Conservation (phyloP, 768 basidiomycete genomes). For the Amanita molliuscula region DNA sequence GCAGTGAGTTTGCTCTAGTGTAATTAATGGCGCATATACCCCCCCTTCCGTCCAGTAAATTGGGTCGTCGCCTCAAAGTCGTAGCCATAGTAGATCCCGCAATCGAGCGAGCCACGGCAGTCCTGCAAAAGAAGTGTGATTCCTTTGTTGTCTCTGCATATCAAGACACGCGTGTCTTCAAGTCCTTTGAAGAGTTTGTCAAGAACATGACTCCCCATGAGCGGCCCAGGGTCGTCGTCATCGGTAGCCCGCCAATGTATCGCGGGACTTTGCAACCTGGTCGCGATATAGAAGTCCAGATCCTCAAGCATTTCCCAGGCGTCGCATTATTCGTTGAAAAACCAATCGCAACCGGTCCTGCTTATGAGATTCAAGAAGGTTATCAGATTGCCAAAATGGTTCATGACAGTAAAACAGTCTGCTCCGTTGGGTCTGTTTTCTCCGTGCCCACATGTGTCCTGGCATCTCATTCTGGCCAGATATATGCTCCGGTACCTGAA, state of each 20-base stretch:
- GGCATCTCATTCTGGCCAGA: constrained; percentile 24
- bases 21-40: constrained; percentile 4
- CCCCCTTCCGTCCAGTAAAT: constrained; percentile 46
- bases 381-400: constrained; percentile 69
- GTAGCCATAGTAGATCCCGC: constrained; percentile 91
- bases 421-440: constrained; percentile 71
- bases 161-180: constrained; percentile 76
- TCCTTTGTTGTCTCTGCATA: constrained; percentile 93
- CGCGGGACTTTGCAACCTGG: constrained; percentile 68
- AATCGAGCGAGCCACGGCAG: constrained; percentile 65
- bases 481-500: constrained; percentile 93
- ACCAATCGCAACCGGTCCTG: constrained; percentile 77
- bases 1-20: constrained; percentile 42
- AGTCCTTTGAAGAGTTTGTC: constrained; percentile 78
- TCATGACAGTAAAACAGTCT: constrained; percentile 58
- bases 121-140: constrained; percentile 83
- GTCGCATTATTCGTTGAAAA: constrained; percentile 90
- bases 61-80: constrained; percentile 92
- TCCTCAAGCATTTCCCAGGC: constrained; percentile 80
- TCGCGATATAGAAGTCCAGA: constrained; percentile 80
- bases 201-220: constrained; percentile 54
- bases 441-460: neutral
- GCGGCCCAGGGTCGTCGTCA: constrained; percentile 71
- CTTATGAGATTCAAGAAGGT: constrained; percentile 53
- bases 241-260: constrained; percentile 92